Base-by-base conservation (phyloP, 306 rosid genomes). In the Rosa lucieae region DNA sequence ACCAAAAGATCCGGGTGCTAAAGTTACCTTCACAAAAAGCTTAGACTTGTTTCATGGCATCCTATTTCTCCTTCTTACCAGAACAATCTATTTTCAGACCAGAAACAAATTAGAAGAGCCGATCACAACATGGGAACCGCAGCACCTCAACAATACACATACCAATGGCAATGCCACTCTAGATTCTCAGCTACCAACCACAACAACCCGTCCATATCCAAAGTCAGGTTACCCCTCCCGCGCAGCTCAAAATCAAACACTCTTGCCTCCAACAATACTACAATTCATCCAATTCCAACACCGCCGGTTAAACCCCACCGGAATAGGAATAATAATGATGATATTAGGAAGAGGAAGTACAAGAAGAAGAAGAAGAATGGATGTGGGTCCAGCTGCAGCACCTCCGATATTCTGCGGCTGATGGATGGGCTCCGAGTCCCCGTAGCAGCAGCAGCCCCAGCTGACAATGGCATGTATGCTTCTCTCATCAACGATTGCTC, bases 351-450 rank as follows among this genome's bases (percentile, higher is more conserved):
- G 61, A 6, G 26, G 6, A 52, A 53, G 61, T 26, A 26, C 29
- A 55, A 29, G 18, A 61, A 4, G 9, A 29, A 12, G 20, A 63
- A 2, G 21, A 63, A 32, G 69, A 32, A 32, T 2, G 21, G 0
- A 0, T 0, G 3, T 32, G 20, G 20, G 69, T 63, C 43, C 4
- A 32, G 43, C 5, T 32, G 69, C n/a, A 63, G 44, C 69, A 63
- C 69, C 69, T 63, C 69, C 69, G 43, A 63, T 32, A 32, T 63
- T 63, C 43, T 63, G 5, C 69, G 69, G n/a, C 6, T 63, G n/a
- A 63, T 32, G 69, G 69, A 63, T 35, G 69, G 69, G 0, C 69
- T 63, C 43, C 42, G 0, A 12, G 42, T 63, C 69, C 11, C 43
- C 0, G 59, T 6, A 18, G 11, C 21, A 8, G 11, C 29, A 26